phyloP scores from a whole-genome alignment of 2,329 filamentous ascomycete species.

The Cordyceps tenuipes region DNA sequence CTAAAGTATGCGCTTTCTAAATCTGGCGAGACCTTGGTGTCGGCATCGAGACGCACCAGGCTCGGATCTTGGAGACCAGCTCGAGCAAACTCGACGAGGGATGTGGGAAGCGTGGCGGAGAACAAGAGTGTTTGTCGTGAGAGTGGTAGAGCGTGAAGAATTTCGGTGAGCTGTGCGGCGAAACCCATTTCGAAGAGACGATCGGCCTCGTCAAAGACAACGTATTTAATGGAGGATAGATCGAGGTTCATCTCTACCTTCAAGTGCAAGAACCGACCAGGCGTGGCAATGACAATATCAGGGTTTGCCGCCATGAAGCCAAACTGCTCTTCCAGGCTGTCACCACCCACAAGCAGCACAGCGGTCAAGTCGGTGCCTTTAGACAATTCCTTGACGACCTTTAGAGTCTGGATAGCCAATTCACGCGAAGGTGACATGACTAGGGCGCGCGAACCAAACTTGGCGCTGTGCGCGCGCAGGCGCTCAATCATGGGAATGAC shows the following conservation, averaged over 20 bases:
- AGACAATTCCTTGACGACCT: slow-evolving; percentile 91
- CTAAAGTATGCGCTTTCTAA: slow-evolving; percentile 94
- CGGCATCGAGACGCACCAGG: slow-evolving; percentile 81
- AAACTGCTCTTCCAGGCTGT: slow-evolving; percentile 94
- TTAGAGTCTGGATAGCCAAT: slow-evolving; percentile 86
- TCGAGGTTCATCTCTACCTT: slow-evolving; percentile 95
- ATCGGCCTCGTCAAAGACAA: slow-evolving; percentile 97
- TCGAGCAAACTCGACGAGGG: slow-evolving; percentile 88
- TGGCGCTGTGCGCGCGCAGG: slow-evolving; percentile 77
- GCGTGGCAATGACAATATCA: slow-evolving; percentile 94
- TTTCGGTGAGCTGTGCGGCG: slow-evolving; percentile 84
- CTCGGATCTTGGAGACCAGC: slow-evolving; percentile 89
- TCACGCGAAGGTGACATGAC: slow-evolving; percentile 91
- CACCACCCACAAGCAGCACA: slow-evolving; percentile 88
- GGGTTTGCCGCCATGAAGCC: slow-evolving; percentile 87
- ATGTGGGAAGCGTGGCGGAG: slow-evolving; percentile 89
- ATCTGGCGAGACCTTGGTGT: slow-evolving; percentile 93
- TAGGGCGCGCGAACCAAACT: slow-evolving; percentile 76
- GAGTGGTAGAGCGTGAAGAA: slow-evolving; percentile 76
- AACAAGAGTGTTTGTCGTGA: slow-evolving; percentile 88
- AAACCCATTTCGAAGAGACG: slow-evolving; percentile 98
- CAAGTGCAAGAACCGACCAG: slow-evolving; percentile 89
- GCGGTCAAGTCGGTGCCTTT: slow-evolving; percentile 84
- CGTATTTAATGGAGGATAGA: slow-evolving; percentile 83
- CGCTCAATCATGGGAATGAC: slow-evolving; percentile 98